Evolutionary conservation across 2,329 filamentous ascomycete genomes (phyloP).

Genomic region (Parascedosporium putredinis): DNA sequence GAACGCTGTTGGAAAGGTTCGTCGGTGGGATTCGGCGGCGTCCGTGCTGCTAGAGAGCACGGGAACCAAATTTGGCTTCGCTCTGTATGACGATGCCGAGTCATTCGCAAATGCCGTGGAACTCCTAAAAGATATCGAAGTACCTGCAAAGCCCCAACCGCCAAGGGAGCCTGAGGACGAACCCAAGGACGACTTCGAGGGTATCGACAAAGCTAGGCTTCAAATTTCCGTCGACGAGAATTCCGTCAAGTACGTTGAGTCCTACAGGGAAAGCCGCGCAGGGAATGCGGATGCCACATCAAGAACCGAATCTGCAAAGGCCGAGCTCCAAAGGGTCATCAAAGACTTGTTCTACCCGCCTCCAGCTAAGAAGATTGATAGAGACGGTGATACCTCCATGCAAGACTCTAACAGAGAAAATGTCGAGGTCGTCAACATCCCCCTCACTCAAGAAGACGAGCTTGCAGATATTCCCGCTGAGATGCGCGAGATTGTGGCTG

Average conservation of each 20-base stretch:
- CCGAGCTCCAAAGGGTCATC: conserved; percentile 57
- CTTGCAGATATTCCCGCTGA: conserved; percentile 90
- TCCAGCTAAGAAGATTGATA: conserved; percentile 37
- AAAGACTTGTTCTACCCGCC: conserved; percentile 62
- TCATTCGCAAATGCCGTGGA: conserved; percentile 78
- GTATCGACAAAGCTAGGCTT: conserved; percentile 59
- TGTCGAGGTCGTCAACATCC: conserved; percentile 82
- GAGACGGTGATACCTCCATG: conserved; percentile 61
- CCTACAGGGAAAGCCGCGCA: conserved; percentile 58
- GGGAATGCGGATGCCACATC: conserved; percentile 50
- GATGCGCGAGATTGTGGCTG: conserved; percentile 89
- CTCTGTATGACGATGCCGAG: conserved; percentile 86
- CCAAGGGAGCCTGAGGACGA: conserved; percentile 29
- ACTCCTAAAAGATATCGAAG: conserved; percentile 68
- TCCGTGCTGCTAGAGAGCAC: conserved; percentile 56
- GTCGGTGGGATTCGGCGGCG: conserved; percentile 73
- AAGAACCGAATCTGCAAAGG: conserved; percentile 58
- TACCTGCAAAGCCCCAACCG: conserved; percentile 67
- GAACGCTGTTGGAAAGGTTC: conserved; percentile 63
- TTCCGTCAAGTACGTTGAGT: conserved; percentile 75
- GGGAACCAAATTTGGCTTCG: conserved; percentile 83
- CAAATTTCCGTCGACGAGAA: conserved; percentile 71
- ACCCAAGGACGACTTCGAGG: conserved; percentile 26
- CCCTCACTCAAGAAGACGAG: conserved; percentile 81
- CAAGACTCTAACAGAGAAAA: conserved; percentile 53